Percentiles rank a stretch among this genome's conserved stretches.
Evolutionary conservation across 2,329 filamentous ascomycete genomes (phyloP).

Genomic region (Onygena corvina): DNA sequence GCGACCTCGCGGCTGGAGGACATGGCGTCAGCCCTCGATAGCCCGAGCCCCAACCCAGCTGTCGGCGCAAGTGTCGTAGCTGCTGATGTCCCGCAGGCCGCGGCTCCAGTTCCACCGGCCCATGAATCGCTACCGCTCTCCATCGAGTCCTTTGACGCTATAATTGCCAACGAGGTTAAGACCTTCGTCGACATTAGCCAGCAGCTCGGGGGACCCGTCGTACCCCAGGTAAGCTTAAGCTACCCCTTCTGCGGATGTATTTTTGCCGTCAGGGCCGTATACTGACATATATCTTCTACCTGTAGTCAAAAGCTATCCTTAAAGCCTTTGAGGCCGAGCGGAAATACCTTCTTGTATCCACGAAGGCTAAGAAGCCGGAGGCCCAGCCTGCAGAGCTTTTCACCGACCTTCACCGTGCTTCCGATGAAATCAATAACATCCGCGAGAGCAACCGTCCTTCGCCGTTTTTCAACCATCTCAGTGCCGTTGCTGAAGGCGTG

Average conservation of each 20-base stretch:
- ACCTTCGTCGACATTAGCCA: conserved; percentile 68
- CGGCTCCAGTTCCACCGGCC: conserved; percentile 37
- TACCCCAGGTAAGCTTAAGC: conserved; percentile 55
- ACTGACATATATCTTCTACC: not conserved
- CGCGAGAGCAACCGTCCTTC: conserved; percentile 70
- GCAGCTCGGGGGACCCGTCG: conserved; percentile 63
- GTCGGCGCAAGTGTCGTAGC: conserved; percentile 18
- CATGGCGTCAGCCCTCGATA: conserved; percentile 62
- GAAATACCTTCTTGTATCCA: conserved; percentile 74
- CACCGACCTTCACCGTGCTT: conserved; percentile 73
- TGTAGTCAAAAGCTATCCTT: conserved; percentile 44
- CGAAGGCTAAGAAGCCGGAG: conserved; percentile 85
- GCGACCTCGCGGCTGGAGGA: conserved; percentile 93
- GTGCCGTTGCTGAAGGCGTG: conserved; percentile 80
- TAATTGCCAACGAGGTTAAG: conserved; percentile 61
- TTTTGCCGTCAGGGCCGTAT: not conserved
- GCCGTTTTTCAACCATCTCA: conserved; percentile 66
- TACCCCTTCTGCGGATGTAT: conserved; percentile 7
- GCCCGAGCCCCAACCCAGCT: conserved; percentile 19
- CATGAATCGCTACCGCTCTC: conserved; percentile 55
- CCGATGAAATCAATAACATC: conserved; percentile 66
- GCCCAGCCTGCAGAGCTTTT: conserved; percentile 61
- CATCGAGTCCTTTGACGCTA: conserved; percentile 77
- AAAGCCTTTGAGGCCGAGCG: conserved; percentile 72
- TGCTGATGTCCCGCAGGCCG: conserved; percentile 16